Conservation (phyloP, 2,329 filamentous ascomycete species). For the Arthrobotrys musiformis region DNA sequence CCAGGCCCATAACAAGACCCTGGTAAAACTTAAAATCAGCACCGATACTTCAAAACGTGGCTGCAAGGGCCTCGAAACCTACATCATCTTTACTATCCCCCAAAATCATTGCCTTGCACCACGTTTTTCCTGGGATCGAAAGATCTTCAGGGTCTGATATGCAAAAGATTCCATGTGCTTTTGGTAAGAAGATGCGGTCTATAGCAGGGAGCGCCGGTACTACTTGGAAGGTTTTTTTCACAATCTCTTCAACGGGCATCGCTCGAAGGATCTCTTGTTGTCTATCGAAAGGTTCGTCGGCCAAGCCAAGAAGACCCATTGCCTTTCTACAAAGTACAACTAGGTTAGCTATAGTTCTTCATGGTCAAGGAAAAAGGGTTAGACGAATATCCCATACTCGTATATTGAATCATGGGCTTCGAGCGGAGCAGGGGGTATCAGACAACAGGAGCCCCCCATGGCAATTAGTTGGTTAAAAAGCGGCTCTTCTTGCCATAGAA, state of each 20-base stretch:
- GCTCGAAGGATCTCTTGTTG: constrained; percentile 21
- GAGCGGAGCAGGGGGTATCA: constrained; percentile 42
- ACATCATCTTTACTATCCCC: constrained; percentile 50
- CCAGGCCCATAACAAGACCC: constrained; percentile 47
- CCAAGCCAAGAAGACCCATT: constrained; percentile 23
- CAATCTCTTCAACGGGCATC: constrained; percentile 38
- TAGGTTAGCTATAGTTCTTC: not conserved
- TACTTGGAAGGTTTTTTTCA: constrained; percentile 35
- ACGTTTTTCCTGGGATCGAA: constrained; percentile 39
- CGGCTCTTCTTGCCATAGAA: constrained; percentile 48
- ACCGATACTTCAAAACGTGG: not conserved
- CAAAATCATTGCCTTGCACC: constrained; percentile 43
- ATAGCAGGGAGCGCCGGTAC: constrained; percentile 40
- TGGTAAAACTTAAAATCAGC: not conserved
- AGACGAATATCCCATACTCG: constrained; percentile 21
- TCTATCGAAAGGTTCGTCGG: constrained; percentile 38
- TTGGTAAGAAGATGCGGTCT: constrained; percentile 38
- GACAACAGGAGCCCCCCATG: constrained; percentile 45
- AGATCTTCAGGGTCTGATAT: constrained; percentile 48
- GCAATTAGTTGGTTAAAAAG: constrained; percentile 45
- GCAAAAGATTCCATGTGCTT: constrained; percentile 47
- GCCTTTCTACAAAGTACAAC: constrained; percentile 40
- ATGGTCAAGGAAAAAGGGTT: not conserved
- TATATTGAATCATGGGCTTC: constrained; percentile 46
- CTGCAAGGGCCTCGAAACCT: not conserved